Percentiles rank a stretch among this genome's conserved stretches.
These are phyloP conservation scores for Lumnitzera littorea DNA, from an alignment of 345 rosid species.

Conservation along the genomic window DNA sequence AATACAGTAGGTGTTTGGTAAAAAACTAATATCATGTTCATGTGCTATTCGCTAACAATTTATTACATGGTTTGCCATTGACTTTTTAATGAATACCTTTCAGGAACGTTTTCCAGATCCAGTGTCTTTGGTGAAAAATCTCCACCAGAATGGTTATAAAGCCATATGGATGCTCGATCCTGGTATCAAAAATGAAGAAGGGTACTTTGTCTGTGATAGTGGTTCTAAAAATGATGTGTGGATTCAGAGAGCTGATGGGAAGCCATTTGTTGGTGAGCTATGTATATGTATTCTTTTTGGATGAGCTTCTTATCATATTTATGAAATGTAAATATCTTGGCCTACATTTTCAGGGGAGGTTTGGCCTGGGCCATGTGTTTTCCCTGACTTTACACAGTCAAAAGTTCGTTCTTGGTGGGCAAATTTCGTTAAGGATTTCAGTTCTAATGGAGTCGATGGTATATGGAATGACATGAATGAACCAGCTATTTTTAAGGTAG, in stretches of 20 bases:
- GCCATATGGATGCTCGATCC: slow-evolving; percentile 98
- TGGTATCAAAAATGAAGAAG: slow-evolving; percentile 76
- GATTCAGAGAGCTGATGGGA: slow-evolving; percentile 62
- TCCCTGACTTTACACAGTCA: slow-evolving; percentile 78
- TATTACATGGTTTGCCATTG: too few species aligned
- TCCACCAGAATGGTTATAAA: slow-evolving; percentile 63
- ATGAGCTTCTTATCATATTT: neutral
- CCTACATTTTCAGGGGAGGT: slow-evolving; percentile 58
- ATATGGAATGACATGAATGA: slow-evolving; percentile 99
- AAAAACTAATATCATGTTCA: too few species aligned
- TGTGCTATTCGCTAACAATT: too few species aligned
- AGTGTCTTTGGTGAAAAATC: slow-evolving; percentile 46
- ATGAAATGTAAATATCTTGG: slow-evolving; percentile 4
- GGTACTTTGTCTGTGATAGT: slow-evolving; percentile 57
- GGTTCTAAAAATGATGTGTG: slow-evolving; percentile 60
- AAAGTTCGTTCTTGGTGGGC: slow-evolving; percentile 91
- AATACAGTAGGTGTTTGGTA: too few species aligned
- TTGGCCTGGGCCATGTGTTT: slow-evolving; percentile 94
- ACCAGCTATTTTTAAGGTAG: slow-evolving; percentile 84
- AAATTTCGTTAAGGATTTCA: slow-evolving; percentile 60
- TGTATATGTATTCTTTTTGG: neutral
- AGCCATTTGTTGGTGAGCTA: slow-evolving; percentile 50
- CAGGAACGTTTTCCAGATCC: slow-evolving; percentile 74
- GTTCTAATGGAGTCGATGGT: slow-evolving; percentile 85
- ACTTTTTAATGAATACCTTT: slow-evolving; percentile 4